phyloP scores from a whole-genome alignment of 805 yeast species.

The Henningerozyma blattae region DNA sequence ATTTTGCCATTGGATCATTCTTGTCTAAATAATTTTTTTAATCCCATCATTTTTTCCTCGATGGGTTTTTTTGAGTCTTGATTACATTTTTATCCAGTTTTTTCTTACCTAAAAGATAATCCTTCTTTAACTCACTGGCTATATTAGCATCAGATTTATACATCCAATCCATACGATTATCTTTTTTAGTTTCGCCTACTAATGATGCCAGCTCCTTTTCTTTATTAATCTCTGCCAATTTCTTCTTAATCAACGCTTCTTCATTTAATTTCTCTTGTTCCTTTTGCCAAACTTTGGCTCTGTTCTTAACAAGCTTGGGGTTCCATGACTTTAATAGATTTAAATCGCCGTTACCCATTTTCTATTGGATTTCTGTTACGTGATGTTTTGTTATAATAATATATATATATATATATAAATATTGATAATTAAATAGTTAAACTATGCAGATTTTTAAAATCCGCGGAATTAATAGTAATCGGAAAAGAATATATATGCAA shows the following conservation, averaged over 20 bases:
- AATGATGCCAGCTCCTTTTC: slow-evolving; percentile 52
- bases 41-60: background rate
- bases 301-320: slow-evolving; percentile 77
- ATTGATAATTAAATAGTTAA: slow-evolving; percentile 1
- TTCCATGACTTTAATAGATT: slow-evolving; percentile 95
- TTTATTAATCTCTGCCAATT: slow-evolving; percentile 49
- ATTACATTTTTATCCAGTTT: slow-evolving; percentile 9
- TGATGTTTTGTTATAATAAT: background rate
- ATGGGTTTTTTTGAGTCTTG: slow-evolving; percentile 1
- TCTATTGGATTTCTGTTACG: no score
- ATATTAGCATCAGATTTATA: slow-evolving; percentile 36
- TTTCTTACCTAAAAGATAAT: slow-evolving; percentile 13
- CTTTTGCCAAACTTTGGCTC: slow-evolving; percentile 68
- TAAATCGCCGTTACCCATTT: slow-evolving; percentile 61
- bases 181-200: slow-evolving; percentile 29
- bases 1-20: slow-evolving; percentile 18
- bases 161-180: slow-evolving; percentile 70
- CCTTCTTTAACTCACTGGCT: slow-evolving; percentile 6
- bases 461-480: no score
- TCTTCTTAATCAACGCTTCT: slow-evolving; percentile 47
- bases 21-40: background rate
- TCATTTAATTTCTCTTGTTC: slow-evolving; percentile 75
- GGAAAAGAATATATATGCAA: no score
- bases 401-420: no score
- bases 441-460: no score